Evolutionary conservation across 2,329 filamentous ascomycete species (phyloP).

Genomic region (Stemphylium lycopersici): DNA sequence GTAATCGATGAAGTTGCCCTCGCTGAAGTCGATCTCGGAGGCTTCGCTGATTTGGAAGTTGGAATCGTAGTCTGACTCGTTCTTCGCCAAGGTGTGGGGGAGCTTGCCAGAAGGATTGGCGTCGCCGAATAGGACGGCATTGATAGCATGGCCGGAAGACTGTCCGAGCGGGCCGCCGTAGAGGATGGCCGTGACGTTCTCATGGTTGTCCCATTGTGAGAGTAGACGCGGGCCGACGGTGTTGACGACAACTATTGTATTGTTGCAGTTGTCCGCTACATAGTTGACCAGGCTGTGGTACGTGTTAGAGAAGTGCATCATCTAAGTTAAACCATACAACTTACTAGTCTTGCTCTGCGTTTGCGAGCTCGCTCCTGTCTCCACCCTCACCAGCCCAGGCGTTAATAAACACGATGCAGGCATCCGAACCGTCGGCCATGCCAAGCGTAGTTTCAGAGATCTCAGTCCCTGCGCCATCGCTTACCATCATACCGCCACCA

Average conservation of each 20-base stretch:
- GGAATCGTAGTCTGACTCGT: background rate
- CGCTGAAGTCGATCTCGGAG: background rate
- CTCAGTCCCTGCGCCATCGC: constrained; percentile 13
- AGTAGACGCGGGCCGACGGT: background rate
- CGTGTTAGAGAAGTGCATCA: background rate
- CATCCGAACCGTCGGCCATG: background rate
- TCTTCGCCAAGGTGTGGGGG: background rate
- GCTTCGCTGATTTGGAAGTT: no score
- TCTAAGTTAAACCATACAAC: background rate
- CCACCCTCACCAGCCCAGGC: background rate
- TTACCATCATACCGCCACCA: constrained; percentile 9
- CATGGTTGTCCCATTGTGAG: background rate
- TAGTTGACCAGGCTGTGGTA: background rate
- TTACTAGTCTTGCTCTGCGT: background rate
- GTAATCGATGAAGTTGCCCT: constrained; percentile 1
- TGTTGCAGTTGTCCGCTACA: background rate
- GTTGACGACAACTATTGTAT: background rate
- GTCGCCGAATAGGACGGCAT: background rate
- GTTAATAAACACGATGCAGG: background rate
- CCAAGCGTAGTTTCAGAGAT: constrained; percentile 14
- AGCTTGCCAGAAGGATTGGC: background rate
- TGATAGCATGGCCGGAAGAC: background rate
- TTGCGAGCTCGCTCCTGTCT: background rate
- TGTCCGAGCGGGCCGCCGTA: background rate
- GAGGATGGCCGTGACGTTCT: background rate